Evolutionary conservation across 2,329 filamentous ascomycete genomes (phyloP), one percentile per base, ranked within the genome.

Genomic region (Whalleya microplaca): DNA sequence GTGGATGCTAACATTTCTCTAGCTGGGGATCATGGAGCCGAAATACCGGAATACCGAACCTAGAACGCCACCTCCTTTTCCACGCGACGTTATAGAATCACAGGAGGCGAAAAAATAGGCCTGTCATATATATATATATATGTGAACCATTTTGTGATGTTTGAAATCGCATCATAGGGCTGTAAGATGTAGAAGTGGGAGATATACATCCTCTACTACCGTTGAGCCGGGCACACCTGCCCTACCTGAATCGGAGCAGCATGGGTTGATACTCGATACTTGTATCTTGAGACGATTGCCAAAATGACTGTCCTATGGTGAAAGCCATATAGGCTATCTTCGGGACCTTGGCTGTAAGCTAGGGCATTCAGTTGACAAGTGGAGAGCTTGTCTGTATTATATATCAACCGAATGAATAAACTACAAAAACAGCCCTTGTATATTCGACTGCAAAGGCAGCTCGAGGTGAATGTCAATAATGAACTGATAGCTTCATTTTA

Each of bases 11-110:
- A 37, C 32, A n/a, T 45, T 27, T 41, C 14, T 43, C n/a, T 19
- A 70, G 64, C 37, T 76, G 47, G 74, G 74, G 1, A 73, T 77
- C 27, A 64, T 76, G 53, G 66, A 73, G 48, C 74, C 75, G 2
- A 76, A 77, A 47, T 70, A 70, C 52, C 67, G 69, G 48, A 66
- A 70, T 23, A 67, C 59, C 29, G 52, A 66, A 21, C 67, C 71
- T 21, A 62, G 66, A 14, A 66, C 58, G 19, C 58, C 70, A 9
- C 70, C 65, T 0, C 48, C 58, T 14, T 42, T 72, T 51, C 69
- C 70, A 2, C 32, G 42, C 7, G 59, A 65, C 16, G 41, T 62
- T 20, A 9, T 54, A 2, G 43, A 54, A 9, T 23, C 58, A 1
- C 48, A 48, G 20, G 48, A 59, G 48, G 27, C 63, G 46, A 65